Base-by-base conservation (phyloP, 2,329 filamentous ascomycete species). In the Metarhizium robertsii region DNA sequence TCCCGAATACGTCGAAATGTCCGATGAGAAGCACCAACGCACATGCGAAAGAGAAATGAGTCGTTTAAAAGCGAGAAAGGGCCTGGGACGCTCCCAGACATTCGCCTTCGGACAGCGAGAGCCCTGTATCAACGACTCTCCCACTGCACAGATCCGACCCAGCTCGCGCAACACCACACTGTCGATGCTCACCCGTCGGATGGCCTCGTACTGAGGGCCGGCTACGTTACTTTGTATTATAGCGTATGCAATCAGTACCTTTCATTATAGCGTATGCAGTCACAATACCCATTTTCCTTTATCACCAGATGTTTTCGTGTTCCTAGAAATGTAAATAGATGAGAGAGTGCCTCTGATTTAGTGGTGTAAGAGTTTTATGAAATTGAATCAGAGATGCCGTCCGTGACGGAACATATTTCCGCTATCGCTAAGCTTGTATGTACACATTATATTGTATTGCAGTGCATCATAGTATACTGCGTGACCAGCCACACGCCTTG, bases 1-100 rank as follows among this genome's bases (percentile, higher is more conserved):
- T 25, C 92, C 95, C 65, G 91, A 92, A 67, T 99, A 99, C 67
- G 90, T 99, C 57, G 91, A 94, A 72, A 99, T 99, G 94, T 88
- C 86, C 61, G 90, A 88, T 61, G 88, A 92, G 68, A 90, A 92
- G 69, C 92, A 99, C 72, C 88, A 90, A 64, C 86, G 85, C 65
- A 94, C 92, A 47, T 97, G 94, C 69, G 94, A 99, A 75, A 88
- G 90, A 63, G 92, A 95, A 65, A 86, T 99, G 78, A 90, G 91
- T 65, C 92, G 91, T 69, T 84, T 99, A 64, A 92, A 95, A 72
- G 87, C 94, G 69, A 84, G 92, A 64, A 87, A 88, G 62, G 94
- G 92, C 66, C 79, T 99, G 55, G 83, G 84, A 69, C 84, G 94
- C 60, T 91, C 94, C 36, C 88, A 94, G 71, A 99, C 94, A 1